A percentile compares a stretch with the other conserved stretches of the same genome.
Evolutionary conservation across 805 yeast genomes (phyloP).

Genomic region (Schizosaccharomyces octosporus): DNA sequence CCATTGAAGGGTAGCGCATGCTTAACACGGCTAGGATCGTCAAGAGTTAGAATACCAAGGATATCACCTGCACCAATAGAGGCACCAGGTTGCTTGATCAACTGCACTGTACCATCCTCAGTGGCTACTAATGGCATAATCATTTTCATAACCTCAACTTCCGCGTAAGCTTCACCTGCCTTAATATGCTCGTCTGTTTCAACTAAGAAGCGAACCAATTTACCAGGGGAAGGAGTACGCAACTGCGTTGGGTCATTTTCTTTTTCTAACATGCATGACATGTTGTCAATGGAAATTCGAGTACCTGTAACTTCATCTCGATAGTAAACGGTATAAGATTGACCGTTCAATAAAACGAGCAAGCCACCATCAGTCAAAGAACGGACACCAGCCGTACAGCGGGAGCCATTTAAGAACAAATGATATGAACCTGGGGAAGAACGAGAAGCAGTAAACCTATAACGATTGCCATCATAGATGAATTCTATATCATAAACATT

Average conservation of each 20-base stretch:
- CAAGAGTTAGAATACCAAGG: constrained; percentile 76
- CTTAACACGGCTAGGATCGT: constrained; percentile 90
- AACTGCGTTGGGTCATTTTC: constrained; percentile 97
- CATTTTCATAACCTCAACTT: constrained; percentile 99
- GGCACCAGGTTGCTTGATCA: constrained; percentile 95
- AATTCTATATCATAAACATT: constrained; percentile 84
- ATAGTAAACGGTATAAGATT: constrained; percentile 89
- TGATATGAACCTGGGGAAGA: constrained; percentile 69
- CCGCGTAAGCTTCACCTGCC: constrained; percentile 89
- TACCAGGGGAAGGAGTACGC: constrained; percentile 97
- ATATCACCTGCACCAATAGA: constrained; percentile 91
- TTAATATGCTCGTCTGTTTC: constrained; percentile 84
- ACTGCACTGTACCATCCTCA: constrained; percentile 79
- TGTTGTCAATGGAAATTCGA: constrained; percentile 80
- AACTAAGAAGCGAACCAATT: constrained; percentile 73
- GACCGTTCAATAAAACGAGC: constrained; percentile 67
- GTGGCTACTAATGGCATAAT: constrained; percentile 89
- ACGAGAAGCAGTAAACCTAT: constrained; percentile 86
- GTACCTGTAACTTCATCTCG: constrained; percentile 93
- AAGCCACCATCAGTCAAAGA: constrained; percentile 89
- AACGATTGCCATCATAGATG: constrained; percentile 79
- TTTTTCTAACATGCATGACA: constrained; percentile 76
- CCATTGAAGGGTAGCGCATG: constrained; percentile 92
- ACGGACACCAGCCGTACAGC: constrained; percentile 66
- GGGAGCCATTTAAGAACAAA: constrained; percentile 78